phyloP scores from a whole-genome alignment of 257 asterid genomes.

The Eucommia ulmoides region DNA sequence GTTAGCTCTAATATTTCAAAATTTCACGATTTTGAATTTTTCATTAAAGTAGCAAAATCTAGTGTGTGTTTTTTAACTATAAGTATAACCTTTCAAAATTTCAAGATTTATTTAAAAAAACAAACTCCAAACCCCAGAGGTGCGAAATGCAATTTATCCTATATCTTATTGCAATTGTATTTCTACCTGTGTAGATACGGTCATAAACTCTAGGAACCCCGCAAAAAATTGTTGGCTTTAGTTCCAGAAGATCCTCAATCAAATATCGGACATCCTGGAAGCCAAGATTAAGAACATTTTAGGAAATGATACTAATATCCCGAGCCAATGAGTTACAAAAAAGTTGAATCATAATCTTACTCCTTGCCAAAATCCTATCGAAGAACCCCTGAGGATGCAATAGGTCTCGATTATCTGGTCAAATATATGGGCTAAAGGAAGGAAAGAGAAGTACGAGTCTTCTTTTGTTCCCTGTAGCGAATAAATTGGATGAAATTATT shows the following conservation, averaged over 20 bases:
- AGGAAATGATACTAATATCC: neutral
- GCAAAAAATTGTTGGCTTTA: slow-evolving; percentile 85
- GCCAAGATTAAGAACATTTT: neutral
- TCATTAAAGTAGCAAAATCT: too few relatives aligned
- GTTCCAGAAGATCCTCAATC: slow-evolving; percentile 74
- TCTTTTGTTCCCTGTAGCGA: slow-evolving; percentile 41
- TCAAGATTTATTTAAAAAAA: too few relatives aligned
- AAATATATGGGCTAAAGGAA: slow-evolving; percentile 95
- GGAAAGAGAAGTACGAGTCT: slow-evolving; percentile 86
- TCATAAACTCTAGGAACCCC: slow-evolving; percentile 97
- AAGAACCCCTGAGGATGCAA: slow-evolving; percentile 62
- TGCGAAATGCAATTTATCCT: too few relatives aligned
- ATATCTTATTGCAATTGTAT: too few relatives aligned
- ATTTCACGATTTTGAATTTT: too few relatives aligned
- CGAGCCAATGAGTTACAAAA: neutral
- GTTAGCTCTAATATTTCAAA: too few relatives aligned
- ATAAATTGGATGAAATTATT: too few relatives aligned
- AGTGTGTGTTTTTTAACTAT: too few relatives aligned
- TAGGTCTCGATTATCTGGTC: slow-evolving; percentile 89
- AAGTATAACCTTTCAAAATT: too few relatives aligned
- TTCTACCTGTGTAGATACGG: slow-evolving; percentile 82
- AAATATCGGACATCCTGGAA: slow-evolving; percentile 38
- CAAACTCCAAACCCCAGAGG: slow-evolving; percentile 4
- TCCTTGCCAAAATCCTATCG: slow-evolving; percentile 99
- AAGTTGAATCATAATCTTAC: slow-evolving; percentile 30